phyloP scores from a whole-genome alignment of 1,139 yeast genomes.

The Debaryomyces nepalensis region DNA sequence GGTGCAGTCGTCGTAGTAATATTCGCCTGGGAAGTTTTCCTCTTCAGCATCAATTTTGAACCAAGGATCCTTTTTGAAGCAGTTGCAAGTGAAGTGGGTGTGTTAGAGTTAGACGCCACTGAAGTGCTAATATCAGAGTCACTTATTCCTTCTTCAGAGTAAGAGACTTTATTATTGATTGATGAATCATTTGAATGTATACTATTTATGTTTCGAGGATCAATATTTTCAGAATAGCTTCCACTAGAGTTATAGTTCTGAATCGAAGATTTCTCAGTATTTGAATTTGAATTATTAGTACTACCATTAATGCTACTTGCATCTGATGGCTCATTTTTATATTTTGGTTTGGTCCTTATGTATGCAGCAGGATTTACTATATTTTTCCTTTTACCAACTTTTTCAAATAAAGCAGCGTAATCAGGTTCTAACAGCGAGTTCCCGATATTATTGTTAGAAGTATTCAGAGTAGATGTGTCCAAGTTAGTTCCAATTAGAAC shows the following conservation, averaged over 20 bases:
- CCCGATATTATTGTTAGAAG: conserved; percentile 16
- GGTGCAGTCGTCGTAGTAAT: conserved; percentile 10
- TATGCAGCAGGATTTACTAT: conserved; percentile 30
- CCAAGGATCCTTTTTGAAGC: conserved; percentile 50
- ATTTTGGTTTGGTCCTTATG: conserved; percentile 27
- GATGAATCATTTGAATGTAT: conserved; percentile 4
- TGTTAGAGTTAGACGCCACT: conserved; percentile 2
- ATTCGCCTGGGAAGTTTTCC: conserved; percentile 18
- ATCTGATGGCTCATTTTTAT: conserved; percentile 20
- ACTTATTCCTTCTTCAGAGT: conserved; percentile 2
- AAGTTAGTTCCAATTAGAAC: conserved; percentile 24
- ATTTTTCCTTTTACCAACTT: conserved; percentile 48
- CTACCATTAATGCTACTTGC: conserved; percentile 12
- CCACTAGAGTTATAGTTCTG: conserved; percentile 14
- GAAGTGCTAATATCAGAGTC: conserved; percentile 1
- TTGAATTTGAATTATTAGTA: conserved; percentile 17
- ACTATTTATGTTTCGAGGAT: background rate
- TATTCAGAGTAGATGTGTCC: conserved; percentile 19
- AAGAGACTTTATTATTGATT: background rate
- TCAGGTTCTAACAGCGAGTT: conserved; percentile 37
- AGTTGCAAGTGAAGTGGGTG: conserved; percentile 31
- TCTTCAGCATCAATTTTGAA: conserved; percentile 38
- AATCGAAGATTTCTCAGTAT: conserved; percentile 22
- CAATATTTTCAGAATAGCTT: conserved; percentile 4
- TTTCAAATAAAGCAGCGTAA: conserved; percentile 51